Evolutionary conservation across 805 yeast species (phyloP), one percentile per base, ranked within the genome.

Genomic region (Starmera quercuum): DNA sequence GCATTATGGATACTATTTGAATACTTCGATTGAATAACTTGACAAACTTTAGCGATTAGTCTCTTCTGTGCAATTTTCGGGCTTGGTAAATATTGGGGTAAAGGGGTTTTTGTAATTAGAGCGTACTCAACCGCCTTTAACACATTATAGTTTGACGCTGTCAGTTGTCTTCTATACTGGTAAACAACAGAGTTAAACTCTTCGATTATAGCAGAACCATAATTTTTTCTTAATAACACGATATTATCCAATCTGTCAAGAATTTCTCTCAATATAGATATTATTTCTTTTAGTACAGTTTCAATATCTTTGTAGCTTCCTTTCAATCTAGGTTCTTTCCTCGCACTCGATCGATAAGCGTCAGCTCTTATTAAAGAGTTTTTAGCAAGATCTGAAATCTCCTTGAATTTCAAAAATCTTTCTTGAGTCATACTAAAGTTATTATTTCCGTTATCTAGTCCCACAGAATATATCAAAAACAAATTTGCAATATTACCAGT

Each of bases 71-170:
- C 63, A 28, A 68, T 57, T 40, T 68, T 57, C 2, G 71, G 58
- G 44, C 74, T 67, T 2, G 76, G 75, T 14, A 71, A 35, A 42
- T 57, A 69, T 39, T 69, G 75, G 2, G 77, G 76, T 19, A 71
- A 35, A 2, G 76, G 75, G 1, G 61, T 47, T 38, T 69, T 70
- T 28, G 56, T 65, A 6, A 47, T 31, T n/a, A 68, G 45, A 0
- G 74, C 70, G 25, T 59, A 61, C 36, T 66, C 65, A 11, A 69
- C 53, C 7, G 70, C 64, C 26, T 71, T 56, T 45, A 68, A 45
- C 4, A 56, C 35, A 32, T 60, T 53, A 13, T 56, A 49, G 26
- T 70, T 39, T 7, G 68, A 58, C 7, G 67, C 73, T 5, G 61
- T 60, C 8, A 61, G 39, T 35, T 70, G 73, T 32, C 73, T 49